These are phyloP conservation scores for Dioszegia hungarica DNA, from an alignment of 768 basidiomycete species.

Conservation along the genomic window DNA sequence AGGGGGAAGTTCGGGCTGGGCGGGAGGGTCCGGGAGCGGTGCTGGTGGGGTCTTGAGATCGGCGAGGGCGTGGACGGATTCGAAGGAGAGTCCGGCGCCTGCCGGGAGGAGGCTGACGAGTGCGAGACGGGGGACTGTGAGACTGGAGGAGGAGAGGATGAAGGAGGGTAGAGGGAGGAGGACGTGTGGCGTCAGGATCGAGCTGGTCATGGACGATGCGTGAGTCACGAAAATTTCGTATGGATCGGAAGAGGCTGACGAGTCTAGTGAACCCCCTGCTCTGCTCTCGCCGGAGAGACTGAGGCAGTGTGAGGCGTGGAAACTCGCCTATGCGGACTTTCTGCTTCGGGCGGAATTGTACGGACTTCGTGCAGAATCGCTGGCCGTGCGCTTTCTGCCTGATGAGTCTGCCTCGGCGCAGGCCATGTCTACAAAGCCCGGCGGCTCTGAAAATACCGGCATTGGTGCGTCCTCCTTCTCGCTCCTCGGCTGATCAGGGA, in stretches of 20 bases:
- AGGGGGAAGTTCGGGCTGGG: slow-evolving; percentile 1
- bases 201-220: slow-evolving; percentile 19
- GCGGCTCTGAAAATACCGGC: background rate
- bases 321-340: slow-evolving; percentile 41
- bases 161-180: slow-evolving; percentile 2
- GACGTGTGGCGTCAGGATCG: slow-evolving; percentile 21
- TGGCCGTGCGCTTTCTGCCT: slow-evolving; percentile 20
- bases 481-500: background rate
- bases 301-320: slow-evolving; percentile 27
- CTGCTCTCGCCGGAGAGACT: slow-evolving; percentile 18
- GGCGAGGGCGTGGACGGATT: background rate
- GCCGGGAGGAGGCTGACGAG: background rate
- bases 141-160: background rate
- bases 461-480: background rate
- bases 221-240: background rate
- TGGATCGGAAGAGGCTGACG: background rate
- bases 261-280: slow-evolving; percentile 15
- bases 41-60: too few relatives aligned
- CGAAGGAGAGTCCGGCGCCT: background rate
- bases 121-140: background rate
- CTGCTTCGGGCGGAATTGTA: slow-evolving; percentile 34
- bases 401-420: background rate
- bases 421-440: background rate
- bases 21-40: background rate
- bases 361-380: slow-evolving; percentile 17